Percentiles rank a stretch among this genome's conserved stretches.
These are phyloP conservation scores for Rachicladosporium sp. DNA, from an alignment of 2,329 filamentous ascomycete species.

Conservation along the genomic window DNA sequence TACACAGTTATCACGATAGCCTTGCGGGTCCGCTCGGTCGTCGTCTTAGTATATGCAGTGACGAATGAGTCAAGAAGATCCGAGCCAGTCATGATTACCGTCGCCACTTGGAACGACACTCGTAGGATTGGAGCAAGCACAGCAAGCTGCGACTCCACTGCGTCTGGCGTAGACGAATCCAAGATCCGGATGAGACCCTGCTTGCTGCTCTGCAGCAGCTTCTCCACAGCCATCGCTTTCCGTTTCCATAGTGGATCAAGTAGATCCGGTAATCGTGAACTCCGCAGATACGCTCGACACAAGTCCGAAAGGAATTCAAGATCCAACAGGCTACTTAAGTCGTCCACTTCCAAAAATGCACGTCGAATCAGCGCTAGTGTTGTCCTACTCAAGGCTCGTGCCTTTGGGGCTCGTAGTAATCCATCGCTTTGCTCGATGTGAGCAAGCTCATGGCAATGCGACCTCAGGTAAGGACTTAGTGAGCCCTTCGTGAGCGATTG, in stretches of 20 bases:
- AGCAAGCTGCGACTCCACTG: conserved; percentile 43
- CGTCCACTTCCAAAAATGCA: conserved; percentile 21
- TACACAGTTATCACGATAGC: conserved; percentile 62
- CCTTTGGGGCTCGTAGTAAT: conserved; percentile 25
- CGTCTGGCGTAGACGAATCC: conserved; percentile 48
- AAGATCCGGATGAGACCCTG: conserved; percentile 49
- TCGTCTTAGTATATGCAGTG: conserved; percentile 51
- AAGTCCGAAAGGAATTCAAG: conserved; percentile 61
- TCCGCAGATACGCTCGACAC: conserved; percentile 54
- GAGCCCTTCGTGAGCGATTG: conserved; percentile 22
- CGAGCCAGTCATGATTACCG: conserved; percentile 66
- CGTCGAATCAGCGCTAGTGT: conserved; percentile 48
- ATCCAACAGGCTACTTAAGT: conserved; percentile 35
- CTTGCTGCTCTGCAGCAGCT: conserved; percentile 48
- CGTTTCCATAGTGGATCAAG: conserved; percentile 41
- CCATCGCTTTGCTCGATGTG: conserved; percentile 9
- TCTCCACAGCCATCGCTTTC: conserved; percentile 39
- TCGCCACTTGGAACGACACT: conserved; percentile 43
- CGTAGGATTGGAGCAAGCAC: conserved; percentile 53
- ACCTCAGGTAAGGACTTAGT: conserved; percentile 50
- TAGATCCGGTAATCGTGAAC: conserved; percentile 39
- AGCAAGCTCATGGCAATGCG: conserved; percentile 49
- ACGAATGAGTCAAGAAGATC: conserved; percentile 74
- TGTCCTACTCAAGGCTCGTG: conserved; percentile 44
- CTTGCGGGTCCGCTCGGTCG: conserved; percentile 47